Percentiles rank a stretch among this genome's conserved stretches.
These are phyloP conservation scores for Phylloporus sp. DNA, from an alignment of 768 basidiomycete species.

Conservation along the genomic window DNA sequence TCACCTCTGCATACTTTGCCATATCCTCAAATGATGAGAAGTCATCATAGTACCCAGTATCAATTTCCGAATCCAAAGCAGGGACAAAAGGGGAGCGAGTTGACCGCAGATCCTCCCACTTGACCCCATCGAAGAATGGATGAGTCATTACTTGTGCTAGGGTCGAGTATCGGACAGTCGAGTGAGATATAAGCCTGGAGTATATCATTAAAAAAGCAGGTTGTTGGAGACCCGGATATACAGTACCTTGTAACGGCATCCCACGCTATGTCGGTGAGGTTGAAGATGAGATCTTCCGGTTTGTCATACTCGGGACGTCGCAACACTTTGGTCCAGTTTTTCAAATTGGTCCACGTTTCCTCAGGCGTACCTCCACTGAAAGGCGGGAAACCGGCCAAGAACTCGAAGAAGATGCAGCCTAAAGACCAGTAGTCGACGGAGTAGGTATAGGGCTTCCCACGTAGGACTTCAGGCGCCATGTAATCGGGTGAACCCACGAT, in stretches of 20 bases:
- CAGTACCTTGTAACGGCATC: constrained; percentile 89
- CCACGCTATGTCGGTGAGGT: constrained; percentile 90
- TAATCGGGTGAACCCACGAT: constrained; percentile 98
- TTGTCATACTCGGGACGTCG: constrained; percentile 93
- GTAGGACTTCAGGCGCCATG: constrained; percentile 93
- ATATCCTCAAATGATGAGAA: constrained; percentile 87
- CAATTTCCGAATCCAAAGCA: constrained; percentile 87
- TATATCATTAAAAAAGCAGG: neutral
- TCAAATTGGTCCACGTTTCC: constrained; percentile 98
- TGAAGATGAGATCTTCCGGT: constrained; percentile 95
- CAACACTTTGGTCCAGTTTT: constrained; percentile 93
- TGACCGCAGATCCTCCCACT: constrained; percentile 76
- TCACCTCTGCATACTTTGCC: constrained; percentile 98
- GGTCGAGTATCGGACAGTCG: constrained; percentile 72
- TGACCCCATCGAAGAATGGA: constrained; percentile 73
- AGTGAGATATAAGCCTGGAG: constrained; percentile 78
- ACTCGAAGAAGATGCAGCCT: constrained; percentile 97
- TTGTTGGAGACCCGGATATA: constrained; percentile 13
- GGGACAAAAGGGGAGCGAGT: constrained; percentile 89
- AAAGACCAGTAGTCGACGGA: constrained; percentile 98
- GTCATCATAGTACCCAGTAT: constrained; percentile 94
- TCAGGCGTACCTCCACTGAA: constrained; percentile 95
- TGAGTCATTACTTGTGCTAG: constrained; percentile 69
- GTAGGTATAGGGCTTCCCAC: constrained; percentile 92
- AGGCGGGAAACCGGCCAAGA: constrained; percentile 93